Evolutionary conservation across 257 asterid species (phyloP), one percentile per base, ranked within the genome.

Genomic region (Solanum appendiculatum): DNA sequence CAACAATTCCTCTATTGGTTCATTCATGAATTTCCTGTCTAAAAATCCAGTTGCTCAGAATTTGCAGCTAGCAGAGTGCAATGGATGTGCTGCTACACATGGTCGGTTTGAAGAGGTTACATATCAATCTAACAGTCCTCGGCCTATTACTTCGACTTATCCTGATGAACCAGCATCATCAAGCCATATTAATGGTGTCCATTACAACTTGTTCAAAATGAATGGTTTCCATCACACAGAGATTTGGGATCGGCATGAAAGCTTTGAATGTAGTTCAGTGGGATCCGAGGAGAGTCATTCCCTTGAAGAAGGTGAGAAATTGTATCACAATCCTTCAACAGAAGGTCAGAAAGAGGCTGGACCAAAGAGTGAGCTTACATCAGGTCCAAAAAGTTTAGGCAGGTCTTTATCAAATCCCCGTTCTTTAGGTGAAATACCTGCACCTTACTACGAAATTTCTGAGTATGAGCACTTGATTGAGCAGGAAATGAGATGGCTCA

Each of bases 71-170:
- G 68, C 69, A 37, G 93, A 87, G 58, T 92, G 94, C 84, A 88
- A 90, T 34, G 91, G 91, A 54, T 92, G 94, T 89, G 90, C 91
- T 85, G 87, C 94, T 80, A 90, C 92, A 36, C 93, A 88, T 88
- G 94, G 94, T 21, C 90, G 94, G 68, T 92, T 92, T 54, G 94
- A 92, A 85, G 94, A 92, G 87, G 84, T 92, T 86, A 91, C 92
- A 0, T 91, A 88, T 87, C 89, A 88, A 72, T 72, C 88, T 11
- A 91, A 88, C 66, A 69, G 88, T 58, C 88, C 94, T 74, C 82
- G 85, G 87, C 86, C 81, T 51, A 33, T 51, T 51, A 88, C 27
- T 83, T 87, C 85, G 6, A 85, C 69, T 31, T 54, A 42, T 39
- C 89, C 87, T 40, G 86, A 81, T 64, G 88, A 87, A 33, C 87